Percentiles rank a stretch among this genome's conserved stretches.
These are phyloP conservation scores for Plasmodium knowlesi DNA, from an alignment of 169 alveolate genomes.

Conservation along the genomic window DNA sequence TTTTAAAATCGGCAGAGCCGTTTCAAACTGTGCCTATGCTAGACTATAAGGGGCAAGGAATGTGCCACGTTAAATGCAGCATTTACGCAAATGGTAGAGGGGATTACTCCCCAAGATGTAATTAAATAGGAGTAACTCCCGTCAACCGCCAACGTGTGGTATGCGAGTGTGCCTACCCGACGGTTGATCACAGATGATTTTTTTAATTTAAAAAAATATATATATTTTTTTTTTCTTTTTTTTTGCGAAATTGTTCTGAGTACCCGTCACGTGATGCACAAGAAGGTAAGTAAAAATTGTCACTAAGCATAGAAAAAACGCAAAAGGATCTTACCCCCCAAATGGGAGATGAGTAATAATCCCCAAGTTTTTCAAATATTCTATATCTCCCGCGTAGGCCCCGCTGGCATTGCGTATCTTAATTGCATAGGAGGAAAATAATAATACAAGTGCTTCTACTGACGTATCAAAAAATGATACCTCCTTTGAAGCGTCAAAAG, in stretches of 20 bases:
- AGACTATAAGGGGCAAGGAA: background rate
- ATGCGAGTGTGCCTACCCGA: background rate
- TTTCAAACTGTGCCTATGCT: background rate
- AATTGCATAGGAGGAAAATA: background rate
- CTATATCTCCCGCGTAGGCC: background rate
- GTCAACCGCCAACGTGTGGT: background rate
- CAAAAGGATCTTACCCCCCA: background rate
- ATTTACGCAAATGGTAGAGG: background rate
- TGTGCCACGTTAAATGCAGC: background rate
- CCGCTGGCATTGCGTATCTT: background rate
- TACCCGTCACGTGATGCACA: background rate
- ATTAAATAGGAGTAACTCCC: background rate
- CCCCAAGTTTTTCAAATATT: background rate
- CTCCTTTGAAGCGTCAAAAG: background rate
- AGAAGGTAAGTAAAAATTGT: background rate
- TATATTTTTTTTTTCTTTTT: constrained; percentile 1
- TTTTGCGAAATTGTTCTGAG: background rate
- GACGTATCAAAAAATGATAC: background rate
- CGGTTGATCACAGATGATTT: background rate
- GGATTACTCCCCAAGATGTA: background rate
- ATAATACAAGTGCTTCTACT: background rate
- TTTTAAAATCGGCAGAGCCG: background rate
- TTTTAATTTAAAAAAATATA: too few relatives aligned
- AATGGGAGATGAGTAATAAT: background rate
- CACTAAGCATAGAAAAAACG: background rate